These are phyloP conservation scores for Chloris gayana DNA, from an alignment of 176 grass and related monocot species.

Conservation along the genomic window DNA sequence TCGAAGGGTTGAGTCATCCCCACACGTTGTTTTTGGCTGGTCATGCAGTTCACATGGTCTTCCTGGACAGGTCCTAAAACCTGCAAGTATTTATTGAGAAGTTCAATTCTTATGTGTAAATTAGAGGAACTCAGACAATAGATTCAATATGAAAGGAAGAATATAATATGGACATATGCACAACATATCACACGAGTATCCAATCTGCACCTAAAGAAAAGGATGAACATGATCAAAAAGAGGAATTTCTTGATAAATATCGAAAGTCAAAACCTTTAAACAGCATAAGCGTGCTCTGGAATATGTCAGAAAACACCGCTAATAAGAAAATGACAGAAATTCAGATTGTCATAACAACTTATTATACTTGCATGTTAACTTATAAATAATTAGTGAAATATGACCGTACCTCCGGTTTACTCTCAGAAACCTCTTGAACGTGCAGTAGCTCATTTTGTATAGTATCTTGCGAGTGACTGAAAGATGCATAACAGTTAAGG, in stretches of 20 bases:
- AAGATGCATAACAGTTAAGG: neutral
- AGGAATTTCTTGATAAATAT: neutral
- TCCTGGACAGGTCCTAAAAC: constrained; percentile 35
- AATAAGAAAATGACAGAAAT: neutral
- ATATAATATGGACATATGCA: neutral
- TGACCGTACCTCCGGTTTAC: constrained; percentile 59
- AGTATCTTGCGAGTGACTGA: constrained; percentile 40
- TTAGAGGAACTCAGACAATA: neutral
- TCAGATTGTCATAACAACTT: neutral
- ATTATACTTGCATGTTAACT: constrained; percentile 8
- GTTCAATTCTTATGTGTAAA: constrained; percentile 19
- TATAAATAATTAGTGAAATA: constrained; percentile 14
- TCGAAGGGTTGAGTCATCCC: constrained; percentile 50
- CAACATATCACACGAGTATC: neutral
- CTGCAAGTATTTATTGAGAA: constrained; percentile 45
- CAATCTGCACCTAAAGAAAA: neutral
- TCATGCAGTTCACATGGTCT: constrained; percentile 15
- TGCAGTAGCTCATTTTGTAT: constrained; percentile 42
- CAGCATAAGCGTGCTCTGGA: too few relatives aligned
- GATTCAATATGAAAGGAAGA: neutral
- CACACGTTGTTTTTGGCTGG: constrained; percentile 27
- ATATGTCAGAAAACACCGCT: too few relatives aligned
- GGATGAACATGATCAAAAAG: neutral
- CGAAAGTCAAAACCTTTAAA: neutral
- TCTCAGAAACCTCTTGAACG: constrained; percentile 55